Conservation (phyloP, 192 early-diverging fungal genomes). For the Rhizoclosmatium globosum region DNA sequence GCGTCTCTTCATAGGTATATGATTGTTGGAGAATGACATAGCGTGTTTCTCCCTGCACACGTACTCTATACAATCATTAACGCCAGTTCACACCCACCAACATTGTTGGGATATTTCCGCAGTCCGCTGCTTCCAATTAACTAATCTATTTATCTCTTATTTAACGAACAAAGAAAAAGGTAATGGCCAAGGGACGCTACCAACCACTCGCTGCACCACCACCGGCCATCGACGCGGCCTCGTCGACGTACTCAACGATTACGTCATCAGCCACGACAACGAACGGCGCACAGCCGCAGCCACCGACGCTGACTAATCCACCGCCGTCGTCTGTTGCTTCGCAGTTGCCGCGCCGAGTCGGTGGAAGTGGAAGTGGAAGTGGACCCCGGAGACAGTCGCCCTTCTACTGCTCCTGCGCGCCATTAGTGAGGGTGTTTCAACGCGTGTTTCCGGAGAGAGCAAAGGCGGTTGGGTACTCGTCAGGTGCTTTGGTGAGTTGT, state of each 20-base stretch:
- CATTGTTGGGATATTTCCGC: too few species aligned
- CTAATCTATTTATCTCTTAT: too few species aligned
- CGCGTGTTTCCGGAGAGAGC: slow-evolving; percentile 34
- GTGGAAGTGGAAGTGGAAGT: too few species aligned
- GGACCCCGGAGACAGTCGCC: slow-evolving; percentile 18
- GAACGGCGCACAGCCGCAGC: not conserved
- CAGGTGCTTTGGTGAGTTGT: slow-evolving; percentile 44
- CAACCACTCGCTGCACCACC: slow-evolving; percentile 1
- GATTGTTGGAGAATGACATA: too few species aligned
- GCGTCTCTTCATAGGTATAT: too few species aligned
- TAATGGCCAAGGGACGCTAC: slow-evolving; percentile 28
- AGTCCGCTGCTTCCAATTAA: too few species aligned
- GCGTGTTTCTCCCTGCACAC: too few species aligned
- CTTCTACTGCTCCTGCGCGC: slow-evolving; percentile 44
- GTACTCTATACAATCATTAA: too few species aligned
- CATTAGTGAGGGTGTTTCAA: slow-evolving; percentile 5
- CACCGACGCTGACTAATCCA: not conserved
- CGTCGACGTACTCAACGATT: not conserved
- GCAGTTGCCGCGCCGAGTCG: not conserved
- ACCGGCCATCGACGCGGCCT: slow-evolving; percentile 1
- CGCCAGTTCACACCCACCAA: too few species aligned
- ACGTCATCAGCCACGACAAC: not conserved
- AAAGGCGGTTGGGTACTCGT: slow-evolving; percentile 47
- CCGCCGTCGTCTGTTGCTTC: not conserved
- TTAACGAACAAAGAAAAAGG: too few species aligned